Percentiles rank a stretch among this genome's conserved stretches.
Evolutionary conservation across 1,284 basidiomycete species (phyloP).

Genomic region (Trichosporon asahii): DNA sequence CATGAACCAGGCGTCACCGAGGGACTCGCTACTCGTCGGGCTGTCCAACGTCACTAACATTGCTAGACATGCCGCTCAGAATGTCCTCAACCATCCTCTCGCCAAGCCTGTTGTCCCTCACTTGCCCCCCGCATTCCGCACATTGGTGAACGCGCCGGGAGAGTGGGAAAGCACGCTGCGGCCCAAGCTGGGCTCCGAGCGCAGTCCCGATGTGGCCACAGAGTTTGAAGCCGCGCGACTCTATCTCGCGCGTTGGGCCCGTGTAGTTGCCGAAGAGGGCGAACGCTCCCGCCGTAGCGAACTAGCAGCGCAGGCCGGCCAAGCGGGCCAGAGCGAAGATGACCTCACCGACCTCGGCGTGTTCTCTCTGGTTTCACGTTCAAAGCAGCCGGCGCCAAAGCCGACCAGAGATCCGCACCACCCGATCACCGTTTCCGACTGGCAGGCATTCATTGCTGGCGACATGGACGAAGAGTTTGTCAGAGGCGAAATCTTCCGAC

Average conservation of each 20-base stretch:
- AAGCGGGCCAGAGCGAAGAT: conserved; percentile 23
- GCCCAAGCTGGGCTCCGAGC: conserved; percentile 61
- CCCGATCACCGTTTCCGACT: conserved; percentile 43
- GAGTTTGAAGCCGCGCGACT: conserved; percentile 95
- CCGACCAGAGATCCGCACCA: conserved; percentile 49
- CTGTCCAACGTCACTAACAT: conserved; percentile 86
- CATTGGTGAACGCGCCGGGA: conserved; percentile 71
- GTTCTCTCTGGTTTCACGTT: conserved; percentile 67
- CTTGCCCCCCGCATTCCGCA: conserved; percentile 82
- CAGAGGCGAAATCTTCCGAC: conserved; percentile 46
- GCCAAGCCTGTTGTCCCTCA: conserved; percentile 92
- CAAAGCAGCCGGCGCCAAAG: conserved; percentile 37
- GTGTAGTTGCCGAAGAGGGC: conserved; percentile 87
- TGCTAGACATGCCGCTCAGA: conserved; percentile 81
- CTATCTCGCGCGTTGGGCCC: conserved; percentile 94
- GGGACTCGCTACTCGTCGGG: conserved; percentile 60
- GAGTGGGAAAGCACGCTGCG: conserved; percentile 60
- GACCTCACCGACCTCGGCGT: conserved; percentile 78
- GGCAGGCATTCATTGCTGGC: conserved; percentile 41
- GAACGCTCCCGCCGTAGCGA: conserved; percentile 77
- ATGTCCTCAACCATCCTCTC: conserved; percentile 86
- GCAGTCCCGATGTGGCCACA: conserved; percentile 47
- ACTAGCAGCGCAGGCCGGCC: conserved; percentile 48
- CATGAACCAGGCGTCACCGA: conserved; percentile 32
- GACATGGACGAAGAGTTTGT: conserved; percentile 46